Conservation (phyloP, 208 protist species). For the Acanthamoeba royreba region DNA sequence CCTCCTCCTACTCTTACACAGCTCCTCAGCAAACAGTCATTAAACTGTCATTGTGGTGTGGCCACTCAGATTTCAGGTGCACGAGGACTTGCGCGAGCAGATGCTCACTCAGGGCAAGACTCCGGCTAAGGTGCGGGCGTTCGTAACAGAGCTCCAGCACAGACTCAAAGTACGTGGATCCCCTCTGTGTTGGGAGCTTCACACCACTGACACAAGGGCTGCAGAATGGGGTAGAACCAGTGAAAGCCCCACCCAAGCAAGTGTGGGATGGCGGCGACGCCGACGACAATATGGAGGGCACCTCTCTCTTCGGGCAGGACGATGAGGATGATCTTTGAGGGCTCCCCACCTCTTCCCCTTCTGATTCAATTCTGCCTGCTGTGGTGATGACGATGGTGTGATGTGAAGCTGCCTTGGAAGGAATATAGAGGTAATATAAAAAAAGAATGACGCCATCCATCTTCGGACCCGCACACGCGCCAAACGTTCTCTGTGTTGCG, state of each 20-base stretch:
- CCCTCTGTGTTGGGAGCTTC: background rate
- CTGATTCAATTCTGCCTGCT: no score
- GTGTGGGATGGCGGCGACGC: background rate
- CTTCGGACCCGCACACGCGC: no score
- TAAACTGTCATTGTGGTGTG: background rate
- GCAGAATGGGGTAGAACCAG: background rate
- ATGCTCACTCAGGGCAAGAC: background rate
- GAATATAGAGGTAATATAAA: no score
- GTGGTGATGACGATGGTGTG: no score
- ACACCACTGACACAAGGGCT: background rate
- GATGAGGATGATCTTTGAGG: no score
- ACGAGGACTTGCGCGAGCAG: slow-evolving; percentile 23
- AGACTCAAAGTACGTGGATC: background rate
- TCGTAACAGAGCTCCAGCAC: background rate
- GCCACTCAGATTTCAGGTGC: background rate
- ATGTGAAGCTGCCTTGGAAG: no score
- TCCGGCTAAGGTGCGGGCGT: background rate
- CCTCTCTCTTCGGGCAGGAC: background rate
- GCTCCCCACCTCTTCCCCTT: no score
- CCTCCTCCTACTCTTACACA: background rate
- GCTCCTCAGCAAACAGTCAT: background rate
- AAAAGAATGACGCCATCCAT: no score
- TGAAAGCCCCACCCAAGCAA: background rate
- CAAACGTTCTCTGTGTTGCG: no score
- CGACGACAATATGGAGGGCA: background rate